Evolutionary conservation across 306 rosid genomes (phyloP), one percentile per base, ranked within the genome.

Genomic region (Corylus avellana): DNA sequence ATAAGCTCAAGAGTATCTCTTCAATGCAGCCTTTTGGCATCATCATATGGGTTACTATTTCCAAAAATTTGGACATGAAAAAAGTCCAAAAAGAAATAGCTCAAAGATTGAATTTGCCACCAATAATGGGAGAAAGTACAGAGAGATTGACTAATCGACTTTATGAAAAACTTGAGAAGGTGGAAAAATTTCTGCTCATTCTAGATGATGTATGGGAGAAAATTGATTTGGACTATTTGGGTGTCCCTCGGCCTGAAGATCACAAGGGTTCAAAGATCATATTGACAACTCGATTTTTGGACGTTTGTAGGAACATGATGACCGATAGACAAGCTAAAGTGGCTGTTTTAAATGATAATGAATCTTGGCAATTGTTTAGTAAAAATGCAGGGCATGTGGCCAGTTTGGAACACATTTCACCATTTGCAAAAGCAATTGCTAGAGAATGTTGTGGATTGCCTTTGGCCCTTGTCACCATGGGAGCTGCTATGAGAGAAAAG

Each of bases 261-360:
- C 69, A 74, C 22, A 37, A 27, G 12, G 70, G 59, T 61, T 80
- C 70, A 16, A 80, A 80, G 78, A 74, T 80, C 18, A 4, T 80
- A 54, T 12, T 80, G 20, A 80, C 83, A 27, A 25, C 83, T 32
- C 70, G 47, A 12, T 44, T 12, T 18, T 56, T 54, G 16, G 70
- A 22, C 1, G 75, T 80, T 7, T 80, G 83, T 32, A 74, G 83
- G 54, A 13, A 80, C n/a, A 80, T 80, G 83, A 74, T 44, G 75
- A 74, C 63, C 0, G 42, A 22, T 67, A 17, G 17, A 12, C 71
- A 55, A 37, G 0, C 74, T 12, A 80, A 55, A 49, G 39, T 80
- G 64, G 83, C 12, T 17, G 70, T 29, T 67, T 55, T 80, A 29
- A 16, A 32, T 10, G 71, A 80, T n/a, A 75, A 74, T 66, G 44